Percentiles rank a stretch among this genome's conserved stretches.
Evolutionary conservation across 148 eudicot species (phyloP).

Genomic region (Amaranthus cruentus): DNA sequence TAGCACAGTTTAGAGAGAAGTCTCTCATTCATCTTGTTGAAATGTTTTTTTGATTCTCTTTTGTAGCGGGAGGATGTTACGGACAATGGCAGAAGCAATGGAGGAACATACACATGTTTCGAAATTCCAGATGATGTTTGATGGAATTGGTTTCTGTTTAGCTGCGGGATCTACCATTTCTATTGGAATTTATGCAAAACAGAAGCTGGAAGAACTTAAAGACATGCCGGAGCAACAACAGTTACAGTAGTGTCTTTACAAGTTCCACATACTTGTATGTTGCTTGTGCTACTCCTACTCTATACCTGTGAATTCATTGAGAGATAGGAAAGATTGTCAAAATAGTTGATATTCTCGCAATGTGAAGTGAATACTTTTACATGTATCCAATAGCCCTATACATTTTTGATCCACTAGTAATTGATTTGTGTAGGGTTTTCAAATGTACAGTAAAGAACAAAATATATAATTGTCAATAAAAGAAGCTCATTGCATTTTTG

Average conservation of each 20-base stretch:
- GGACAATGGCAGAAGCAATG: constrained; percentile 63
- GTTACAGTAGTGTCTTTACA: constrained; percentile 2
- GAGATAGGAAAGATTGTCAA: background rate
- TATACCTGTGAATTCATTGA: background rate
- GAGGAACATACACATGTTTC: constrained; percentile 43
- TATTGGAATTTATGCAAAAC: constrained; percentile 59
- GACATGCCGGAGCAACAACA: constrained; percentile 29
- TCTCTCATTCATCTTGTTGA: background rate
- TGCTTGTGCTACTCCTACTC: background rate
- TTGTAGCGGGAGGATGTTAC: constrained; percentile 59
- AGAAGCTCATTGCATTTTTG: background rate
- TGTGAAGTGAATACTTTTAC: constrained; percentile 4
- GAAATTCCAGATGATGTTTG: constrained; percentile 43
- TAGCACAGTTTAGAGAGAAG: background rate
- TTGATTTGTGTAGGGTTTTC: background rate
- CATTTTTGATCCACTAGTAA: background rate
- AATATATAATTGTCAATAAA: background rate
- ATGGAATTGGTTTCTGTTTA: constrained; percentile 46
- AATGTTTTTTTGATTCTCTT: background rate
- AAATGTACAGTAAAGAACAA: background rate
- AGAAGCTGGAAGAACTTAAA: constrained; percentile 51
- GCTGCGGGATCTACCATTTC: constrained; percentile 39
- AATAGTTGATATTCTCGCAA: background rate
- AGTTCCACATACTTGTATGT: background rate
- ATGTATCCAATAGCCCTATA: background rate